Evolutionary conservation across 768 basidiomycete species (phyloP).

Genomic region (Suillus decipiens): DNA sequence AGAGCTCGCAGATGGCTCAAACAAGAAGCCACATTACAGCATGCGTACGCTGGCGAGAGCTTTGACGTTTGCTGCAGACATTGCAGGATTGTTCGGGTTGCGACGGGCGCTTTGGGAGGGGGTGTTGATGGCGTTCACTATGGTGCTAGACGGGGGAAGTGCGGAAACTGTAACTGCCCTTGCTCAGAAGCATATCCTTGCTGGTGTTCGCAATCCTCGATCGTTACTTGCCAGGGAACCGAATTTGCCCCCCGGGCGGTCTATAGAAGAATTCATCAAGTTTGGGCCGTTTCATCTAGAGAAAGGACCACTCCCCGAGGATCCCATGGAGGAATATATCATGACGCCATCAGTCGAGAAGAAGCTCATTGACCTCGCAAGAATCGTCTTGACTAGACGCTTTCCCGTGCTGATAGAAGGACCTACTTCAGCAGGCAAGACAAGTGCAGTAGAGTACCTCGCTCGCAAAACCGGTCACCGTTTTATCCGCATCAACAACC

Average conservation of each 20-base stretch:
- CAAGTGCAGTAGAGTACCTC: conserved; percentile 94
- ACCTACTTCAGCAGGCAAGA: conserved; percentile 97
- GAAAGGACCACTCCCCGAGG: conserved; percentile 66
- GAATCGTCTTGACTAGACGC: conserved; percentile 83
- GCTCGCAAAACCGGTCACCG: conserved; percentile 91
- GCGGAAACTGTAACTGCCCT: conserved; percentile 63
- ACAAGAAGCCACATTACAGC: conserved; percentile 92
- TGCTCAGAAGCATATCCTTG: conserved; percentile 76
- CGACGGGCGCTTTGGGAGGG: conserved; percentile 94
- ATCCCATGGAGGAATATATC: conserved; percentile 80
- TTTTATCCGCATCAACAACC: conserved; percentile 98
- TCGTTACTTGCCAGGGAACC: conserved; percentile 78
- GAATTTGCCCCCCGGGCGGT: conserved; percentile 44
- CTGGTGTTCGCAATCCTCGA: conserved; percentile 75
- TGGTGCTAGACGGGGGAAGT: conserved; percentile 82
- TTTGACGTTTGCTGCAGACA: conserved; percentile 86
- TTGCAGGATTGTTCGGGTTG: conserved; percentile 72
- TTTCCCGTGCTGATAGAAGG: conserved; percentile 98
- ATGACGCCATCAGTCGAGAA: conserved; percentile 93
- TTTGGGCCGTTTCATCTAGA: conserved; percentile 92
- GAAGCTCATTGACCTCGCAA: conserved; percentile 92
- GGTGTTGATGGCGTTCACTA: conserved; percentile 96
- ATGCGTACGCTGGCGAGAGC: conserved; percentile 95
- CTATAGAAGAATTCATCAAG: conserved; percentile 65
- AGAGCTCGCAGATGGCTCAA: conserved; percentile 89